Evolutionary conservation across 768 basidiomycete species (phyloP), one percentile per base, ranked within the genome.

Genomic region (Nidularia pulvinata): DNA sequence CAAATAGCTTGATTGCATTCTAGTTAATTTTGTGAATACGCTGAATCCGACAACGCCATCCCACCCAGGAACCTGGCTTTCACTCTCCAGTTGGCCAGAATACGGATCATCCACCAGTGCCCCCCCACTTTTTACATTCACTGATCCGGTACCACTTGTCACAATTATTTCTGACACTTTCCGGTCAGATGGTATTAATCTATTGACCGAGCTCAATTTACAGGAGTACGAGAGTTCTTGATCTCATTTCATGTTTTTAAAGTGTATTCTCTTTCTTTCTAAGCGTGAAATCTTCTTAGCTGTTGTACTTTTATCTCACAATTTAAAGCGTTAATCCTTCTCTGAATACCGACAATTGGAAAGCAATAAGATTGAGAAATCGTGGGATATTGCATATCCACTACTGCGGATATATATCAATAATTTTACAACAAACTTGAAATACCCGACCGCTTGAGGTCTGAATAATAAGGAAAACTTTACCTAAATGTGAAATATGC

Each of bases 61-160:
- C n/a, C 51, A 61, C 42, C 51, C 56, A 2, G 51, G 48, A 7
- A 64, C 61, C 49, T 51, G 58, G n/a, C 57, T 62, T 5, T 57
- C 57, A n/a, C 47, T 55, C 6, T 51, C 57, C 4, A 32, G 52
- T 16, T 65, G 64, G 62, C 35, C 51, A 13, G 34, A 39, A 43
- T 65, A 57, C 56, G 45, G 54, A 16, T 59, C 58, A 4, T 63
- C 60, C 1, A 45, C 42, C 10, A 19, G 48, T 10, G 46, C 53
- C n/a, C 61, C 58, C 3, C 60, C 63, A 14, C 45, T 61, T 13
- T 45, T 65, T 22, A 62, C 62, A 1, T 59, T 65, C 51, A 35
- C 57, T 7, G 62, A 63, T 36, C 55, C 62, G 11, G 48, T 56
- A 2, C 61, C 64, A 2, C 11, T 33, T 5, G 50, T 63, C 19